These are phyloP conservation scores for Corylus americana DNA, from an alignment of 306 rosid species.

Conservation along the genomic window DNA sequence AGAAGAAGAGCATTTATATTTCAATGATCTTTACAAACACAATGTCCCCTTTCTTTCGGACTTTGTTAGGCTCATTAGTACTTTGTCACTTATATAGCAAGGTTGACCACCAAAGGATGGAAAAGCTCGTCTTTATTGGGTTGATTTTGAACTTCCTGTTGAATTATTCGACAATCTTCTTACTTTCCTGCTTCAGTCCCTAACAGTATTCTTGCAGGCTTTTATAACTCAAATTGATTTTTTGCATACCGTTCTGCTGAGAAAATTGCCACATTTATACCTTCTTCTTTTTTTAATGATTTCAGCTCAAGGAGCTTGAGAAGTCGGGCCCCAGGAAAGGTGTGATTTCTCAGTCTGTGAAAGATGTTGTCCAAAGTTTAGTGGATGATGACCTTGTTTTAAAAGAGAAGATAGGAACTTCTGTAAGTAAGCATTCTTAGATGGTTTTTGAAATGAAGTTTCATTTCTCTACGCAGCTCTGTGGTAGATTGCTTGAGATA, in stretches of 20 bases:
- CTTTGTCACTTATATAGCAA: neutral
- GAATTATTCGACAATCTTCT: neutral
- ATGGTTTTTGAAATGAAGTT: conserved; percentile 1
- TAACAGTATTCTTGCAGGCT: neutral
- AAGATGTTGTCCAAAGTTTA: conserved; percentile 89
- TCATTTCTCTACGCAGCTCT: neutral
- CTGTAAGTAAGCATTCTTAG: conserved; percentile 59
- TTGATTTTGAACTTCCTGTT: neutral
- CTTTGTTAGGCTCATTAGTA: neutral
- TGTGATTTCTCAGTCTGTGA: conserved; percentile 91
- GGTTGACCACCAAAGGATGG: neutral
- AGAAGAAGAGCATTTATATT: neutral
- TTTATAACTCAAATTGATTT: neutral
- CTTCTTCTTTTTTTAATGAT: conserved; percentile 2
- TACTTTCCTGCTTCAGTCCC: neutral
- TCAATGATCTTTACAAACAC: neutral
- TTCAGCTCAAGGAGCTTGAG: conserved; percentile 97
- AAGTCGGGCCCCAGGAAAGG: conserved; percentile 87
- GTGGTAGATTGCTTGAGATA: conserved; percentile 6
- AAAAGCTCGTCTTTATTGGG: neutral
- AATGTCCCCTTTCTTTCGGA: neutral
- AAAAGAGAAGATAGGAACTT: conserved; percentile 95
- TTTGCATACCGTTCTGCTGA: neutral
- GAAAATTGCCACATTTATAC: neutral
- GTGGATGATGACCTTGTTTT: conserved; percentile 96